phyloP scores from a whole-genome alignment of 2,329 filamentous ascomycete genomes.

The Curvularia sp. region DNA sequence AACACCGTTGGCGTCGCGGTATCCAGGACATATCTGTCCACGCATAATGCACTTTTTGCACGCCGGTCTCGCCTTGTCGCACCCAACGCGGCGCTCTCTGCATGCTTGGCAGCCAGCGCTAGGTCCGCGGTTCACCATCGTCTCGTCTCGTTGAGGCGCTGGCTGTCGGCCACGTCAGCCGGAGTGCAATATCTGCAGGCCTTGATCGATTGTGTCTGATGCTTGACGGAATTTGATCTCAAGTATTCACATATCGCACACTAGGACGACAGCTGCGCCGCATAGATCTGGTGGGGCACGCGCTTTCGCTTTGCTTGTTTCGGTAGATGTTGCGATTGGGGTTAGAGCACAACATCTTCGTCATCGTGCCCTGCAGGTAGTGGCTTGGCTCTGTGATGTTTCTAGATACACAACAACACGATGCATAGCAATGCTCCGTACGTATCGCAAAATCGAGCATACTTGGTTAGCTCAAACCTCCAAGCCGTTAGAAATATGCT shows the following conservation, averaged over 20 bases:
- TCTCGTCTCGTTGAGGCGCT: constrained; percentile 1
- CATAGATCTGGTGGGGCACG: neutral
- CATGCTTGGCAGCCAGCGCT: constrained; percentile 1
- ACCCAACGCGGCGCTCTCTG: constrained; percentile 1
- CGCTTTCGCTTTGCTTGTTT: constrained; percentile 1
- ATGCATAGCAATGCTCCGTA: neutral
- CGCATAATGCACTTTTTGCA: neutral
- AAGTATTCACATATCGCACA: neutral
- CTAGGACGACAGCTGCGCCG: neutral
- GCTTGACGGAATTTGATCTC: neutral
- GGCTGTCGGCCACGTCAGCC: neutral
- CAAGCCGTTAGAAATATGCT: neutral
- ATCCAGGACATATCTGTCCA: neutral
- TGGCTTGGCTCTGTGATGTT: constrained; percentile 1
- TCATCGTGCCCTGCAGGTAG: neutral
- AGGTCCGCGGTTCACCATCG: constrained; percentile 1
- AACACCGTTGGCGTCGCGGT: neutral
- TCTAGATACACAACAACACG: neutral
- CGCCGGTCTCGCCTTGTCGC: neutral
- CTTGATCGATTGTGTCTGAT: neutral
- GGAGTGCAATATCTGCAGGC: neutral
- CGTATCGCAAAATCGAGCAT: constrained; percentile 1
- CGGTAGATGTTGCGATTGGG: neutral
- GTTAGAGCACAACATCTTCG: constrained; percentile 1
- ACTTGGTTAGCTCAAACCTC: neutral